phyloP scores from a whole-genome alignment of 202 grass and related monocot genomes.

The Hordeum pubiflorum region DNA sequence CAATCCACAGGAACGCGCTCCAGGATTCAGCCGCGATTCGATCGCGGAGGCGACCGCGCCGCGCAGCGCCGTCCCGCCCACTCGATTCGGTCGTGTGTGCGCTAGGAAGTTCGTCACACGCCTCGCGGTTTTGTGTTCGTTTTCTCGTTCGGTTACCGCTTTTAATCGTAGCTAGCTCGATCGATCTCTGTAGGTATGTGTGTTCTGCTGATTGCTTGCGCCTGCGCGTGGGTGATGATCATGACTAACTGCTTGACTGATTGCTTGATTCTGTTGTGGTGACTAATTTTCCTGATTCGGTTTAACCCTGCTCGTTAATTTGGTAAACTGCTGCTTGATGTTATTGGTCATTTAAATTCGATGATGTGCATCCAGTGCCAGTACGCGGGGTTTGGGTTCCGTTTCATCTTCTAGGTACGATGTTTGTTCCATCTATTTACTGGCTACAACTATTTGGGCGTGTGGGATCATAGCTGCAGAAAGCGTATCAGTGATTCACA shows the following conservation, averaged over 20 bases:
- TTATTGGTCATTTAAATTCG: not conserved
- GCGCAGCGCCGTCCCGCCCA: not conserved
- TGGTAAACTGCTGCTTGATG: not conserved
- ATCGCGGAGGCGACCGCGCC: not conserved
- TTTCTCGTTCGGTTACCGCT: not conserved
- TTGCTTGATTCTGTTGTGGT: not conserved
- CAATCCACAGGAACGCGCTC: not conserved
- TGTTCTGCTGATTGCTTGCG: not conserved
- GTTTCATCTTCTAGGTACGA: not conserved
- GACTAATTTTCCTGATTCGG: not conserved
- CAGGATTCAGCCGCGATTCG: conserved; percentile 10
- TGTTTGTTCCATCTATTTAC: not conserved
- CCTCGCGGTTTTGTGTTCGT: conserved; percentile 28
- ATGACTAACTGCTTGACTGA: not conserved
- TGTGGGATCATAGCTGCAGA: not conserved
- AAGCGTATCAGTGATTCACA: not conserved
- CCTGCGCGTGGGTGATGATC: not conserved
- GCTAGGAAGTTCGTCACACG: conserved; percentile 55
- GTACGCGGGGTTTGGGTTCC: not conserved
- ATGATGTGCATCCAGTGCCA: not conserved
- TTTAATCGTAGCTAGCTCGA: not conserved
- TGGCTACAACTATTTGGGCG: not conserved
- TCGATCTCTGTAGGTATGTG: conserved; percentile 21
- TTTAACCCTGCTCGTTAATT: not conserved
- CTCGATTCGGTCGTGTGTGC: conserved; percentile 30